Conservation (phyloP, 2,329 filamentous ascomycete genomes). For the Fusarium albidum region DNA sequence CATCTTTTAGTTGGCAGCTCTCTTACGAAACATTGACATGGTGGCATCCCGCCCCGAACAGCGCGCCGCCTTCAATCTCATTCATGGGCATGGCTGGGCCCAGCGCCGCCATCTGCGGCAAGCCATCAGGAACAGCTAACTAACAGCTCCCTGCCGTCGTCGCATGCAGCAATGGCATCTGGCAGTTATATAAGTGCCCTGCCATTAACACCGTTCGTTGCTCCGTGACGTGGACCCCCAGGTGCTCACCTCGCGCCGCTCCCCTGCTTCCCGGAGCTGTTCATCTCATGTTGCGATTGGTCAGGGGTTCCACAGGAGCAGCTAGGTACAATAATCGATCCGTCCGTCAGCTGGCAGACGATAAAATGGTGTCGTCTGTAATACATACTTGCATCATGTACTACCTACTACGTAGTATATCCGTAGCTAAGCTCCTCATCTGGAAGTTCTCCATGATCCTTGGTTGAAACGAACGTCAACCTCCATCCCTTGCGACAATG, state of each 20-base stretch:
- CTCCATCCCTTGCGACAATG: neutral
- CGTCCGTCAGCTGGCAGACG: too few species aligned
- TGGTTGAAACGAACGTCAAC: neutral
- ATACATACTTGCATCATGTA: neutral
- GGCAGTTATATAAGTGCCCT: conserved; percentile 20
- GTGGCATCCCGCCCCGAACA: neutral
- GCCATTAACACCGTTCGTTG: conserved; percentile 11
- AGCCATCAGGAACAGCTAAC: conserved; percentile 13
- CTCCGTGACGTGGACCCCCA: neutral
- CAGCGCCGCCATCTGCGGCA: neutral
- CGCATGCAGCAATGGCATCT: neutral
- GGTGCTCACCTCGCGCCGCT: neutral
- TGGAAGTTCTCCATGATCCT: neutral
- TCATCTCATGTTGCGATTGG: conserved; percentile 23
- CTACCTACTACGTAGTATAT: too few species aligned
- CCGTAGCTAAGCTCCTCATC: neutral
- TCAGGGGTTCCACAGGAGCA: neutral
- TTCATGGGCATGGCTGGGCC: too few species aligned
- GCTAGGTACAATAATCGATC: neutral
- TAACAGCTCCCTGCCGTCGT: neutral
- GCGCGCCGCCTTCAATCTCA: neutral
- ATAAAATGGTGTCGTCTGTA: neutral
- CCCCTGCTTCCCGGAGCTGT: neutral
- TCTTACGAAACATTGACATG: neutral
- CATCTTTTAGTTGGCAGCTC: neutral